Conservation (phyloP, 2,329 filamentous ascomycete genomes). For the Aspergillus versicolor region DNA sequence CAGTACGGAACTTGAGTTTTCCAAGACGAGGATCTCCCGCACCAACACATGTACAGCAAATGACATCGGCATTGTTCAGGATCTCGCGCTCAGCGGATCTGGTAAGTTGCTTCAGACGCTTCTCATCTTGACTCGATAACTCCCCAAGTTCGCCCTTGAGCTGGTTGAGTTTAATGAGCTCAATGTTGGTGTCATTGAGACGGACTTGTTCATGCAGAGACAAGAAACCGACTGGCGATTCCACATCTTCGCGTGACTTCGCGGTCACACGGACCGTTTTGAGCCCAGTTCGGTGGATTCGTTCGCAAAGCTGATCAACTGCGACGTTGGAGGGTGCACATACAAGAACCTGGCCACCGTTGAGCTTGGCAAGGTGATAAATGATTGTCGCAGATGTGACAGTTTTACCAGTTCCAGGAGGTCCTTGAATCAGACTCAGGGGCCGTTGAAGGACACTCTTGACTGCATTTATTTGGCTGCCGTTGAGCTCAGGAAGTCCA, state of each 20-base stretch:
- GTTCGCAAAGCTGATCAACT: slow-evolving; percentile 96
- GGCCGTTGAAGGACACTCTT: slow-evolving; percentile 93
- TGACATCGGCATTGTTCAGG: slow-evolving; percentile 90
- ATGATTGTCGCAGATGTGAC: slow-evolving; percentile 99
- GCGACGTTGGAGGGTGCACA: slow-evolving; percentile 98
- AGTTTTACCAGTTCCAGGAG: slow-evolving; percentile 95
- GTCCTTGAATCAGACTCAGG: slow-evolving; percentile 92
- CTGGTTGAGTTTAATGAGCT: slow-evolving; percentile 87
- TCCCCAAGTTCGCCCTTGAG: slow-evolving; percentile 91
- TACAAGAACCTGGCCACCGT: slow-evolving; percentile 89
- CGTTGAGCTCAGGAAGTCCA: slow-evolving; percentile 89
- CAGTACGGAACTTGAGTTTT: slow-evolving; percentile 98
- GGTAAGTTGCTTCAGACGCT: slow-evolving; percentile 96
- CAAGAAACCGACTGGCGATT: slow-evolving; percentile 95
- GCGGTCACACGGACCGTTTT: slow-evolving; percentile 98
- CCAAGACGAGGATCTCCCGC: slow-evolving; percentile 91
- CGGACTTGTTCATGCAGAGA: slow-evolving; percentile 96
- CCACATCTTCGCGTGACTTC: slow-evolving; percentile 97
- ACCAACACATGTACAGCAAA: slow-evolving; percentile 98
- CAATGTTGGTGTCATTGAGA: slow-evolving; percentile 94
- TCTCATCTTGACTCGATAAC: slow-evolving; percentile 92
- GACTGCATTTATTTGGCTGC: slow-evolving; percentile 93
- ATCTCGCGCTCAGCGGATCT: slow-evolving; percentile 94
- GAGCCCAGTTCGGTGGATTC: slow-evolving; percentile 88
- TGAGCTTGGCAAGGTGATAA: slow-evolving; percentile 94